Evolutionary conservation across 2,329 filamentous ascomycete species (phyloP), one percentile per base, ranked within the genome.

Genomic region (Seiridium unicorne): DNA sequence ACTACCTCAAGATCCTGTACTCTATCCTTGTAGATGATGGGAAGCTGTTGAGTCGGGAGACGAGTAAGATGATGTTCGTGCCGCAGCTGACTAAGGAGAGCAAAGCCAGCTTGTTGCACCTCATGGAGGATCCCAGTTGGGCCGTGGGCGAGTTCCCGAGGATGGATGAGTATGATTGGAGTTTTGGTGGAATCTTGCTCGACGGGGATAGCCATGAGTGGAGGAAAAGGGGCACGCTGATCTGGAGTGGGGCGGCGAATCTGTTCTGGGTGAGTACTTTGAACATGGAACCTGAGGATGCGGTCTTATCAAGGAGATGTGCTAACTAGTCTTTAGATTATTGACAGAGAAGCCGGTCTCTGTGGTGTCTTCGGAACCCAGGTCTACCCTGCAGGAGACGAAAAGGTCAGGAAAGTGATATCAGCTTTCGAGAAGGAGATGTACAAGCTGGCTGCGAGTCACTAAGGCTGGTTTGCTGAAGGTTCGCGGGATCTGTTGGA

Each of bases 11-110:
- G 38, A 66, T 85, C 5, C 65, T 82, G 2, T 70, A 69, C 2
- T 81, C 79, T 2, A 65, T 86, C 1, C 72, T 84, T 0, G 67
- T 69, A 2, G 77, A 84, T 49, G 81, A 85, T 57, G 78, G 76
- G 3, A 78, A 74, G 51, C 63, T 85, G 0, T 73, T 86, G 7
- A 73, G 69, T 31, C 69, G 72, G 0, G 67, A 68, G 3, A 80
- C 76, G 0, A 73, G 79, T 0, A 71, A 77, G 1, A 64, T 73
- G 51, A 75, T 85, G 69, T 84, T 84, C 62, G 64, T 70, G 55
- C 73, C 81, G 0, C 81, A 82, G 47, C 75, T 86, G 0, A 69
- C 62, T 2, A 65, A 44, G 46, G 62, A 9, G 63, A 66, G 35
- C 51, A 65, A 49, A 62, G 36, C 9, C 44, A 4, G 63, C 61